A percentile compares a stretch with the other conserved stretches of the same genome.
Evolutionary conservation across 768 basidiomycete genomes (phyloP).

Genomic region (Phaeolepiota aurea): DNA sequence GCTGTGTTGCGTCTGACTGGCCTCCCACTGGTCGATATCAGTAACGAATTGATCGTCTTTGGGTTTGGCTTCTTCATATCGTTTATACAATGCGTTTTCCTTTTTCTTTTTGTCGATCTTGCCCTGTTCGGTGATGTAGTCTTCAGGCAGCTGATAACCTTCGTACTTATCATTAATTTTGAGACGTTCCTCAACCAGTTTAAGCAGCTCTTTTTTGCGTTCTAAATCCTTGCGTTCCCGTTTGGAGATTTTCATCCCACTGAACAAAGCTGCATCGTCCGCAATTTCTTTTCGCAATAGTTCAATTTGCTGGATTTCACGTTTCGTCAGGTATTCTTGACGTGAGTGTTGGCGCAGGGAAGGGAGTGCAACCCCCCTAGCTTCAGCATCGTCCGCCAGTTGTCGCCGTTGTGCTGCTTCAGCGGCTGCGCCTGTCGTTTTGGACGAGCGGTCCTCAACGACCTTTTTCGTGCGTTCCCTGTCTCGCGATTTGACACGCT

Average conservation of each 20-base stretch:
- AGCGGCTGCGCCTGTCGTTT: conserved; percentile 60
- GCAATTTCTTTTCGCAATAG: conserved; percentile 87
- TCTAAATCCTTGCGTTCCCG: conserved; percentile 77
- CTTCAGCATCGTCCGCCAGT: conserved; percentile 71
- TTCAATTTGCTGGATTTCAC: conserved; percentile 94
- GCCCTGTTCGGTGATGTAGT: conserved; percentile 97
- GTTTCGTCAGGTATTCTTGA: conserved; percentile 93
- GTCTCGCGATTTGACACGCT: conserved; percentile 78
- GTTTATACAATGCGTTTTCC: conserved; percentile 83
- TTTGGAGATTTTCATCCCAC: conserved; percentile 85
- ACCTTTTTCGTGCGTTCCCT: conserved; percentile 82
- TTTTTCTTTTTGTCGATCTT: conserved; percentile 98
- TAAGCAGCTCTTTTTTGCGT: conserved; percentile 85
- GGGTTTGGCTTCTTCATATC: conserved; percentile 89
- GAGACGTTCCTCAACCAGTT: conserved; percentile 88
- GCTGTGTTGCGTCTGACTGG: conserved; percentile 80
- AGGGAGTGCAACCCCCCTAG: conserved; percentile 47
- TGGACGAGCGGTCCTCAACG: conserved; percentile 87
- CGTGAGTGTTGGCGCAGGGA: conserved; percentile 82
- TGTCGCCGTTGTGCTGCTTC: conserved; percentile 77
- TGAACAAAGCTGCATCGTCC: conserved; percentile 87
- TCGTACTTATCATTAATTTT: conserved; percentile 95
- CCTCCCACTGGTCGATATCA: conserved; percentile 97
- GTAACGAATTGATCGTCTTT: conserved; percentile 94
- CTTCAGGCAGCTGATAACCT: conserved; percentile 94